These are phyloP conservation scores for Bondarzewia mesenterica DNA, from an alignment of 1,284 basidiomycete species.

Conservation along the genomic window DNA sequence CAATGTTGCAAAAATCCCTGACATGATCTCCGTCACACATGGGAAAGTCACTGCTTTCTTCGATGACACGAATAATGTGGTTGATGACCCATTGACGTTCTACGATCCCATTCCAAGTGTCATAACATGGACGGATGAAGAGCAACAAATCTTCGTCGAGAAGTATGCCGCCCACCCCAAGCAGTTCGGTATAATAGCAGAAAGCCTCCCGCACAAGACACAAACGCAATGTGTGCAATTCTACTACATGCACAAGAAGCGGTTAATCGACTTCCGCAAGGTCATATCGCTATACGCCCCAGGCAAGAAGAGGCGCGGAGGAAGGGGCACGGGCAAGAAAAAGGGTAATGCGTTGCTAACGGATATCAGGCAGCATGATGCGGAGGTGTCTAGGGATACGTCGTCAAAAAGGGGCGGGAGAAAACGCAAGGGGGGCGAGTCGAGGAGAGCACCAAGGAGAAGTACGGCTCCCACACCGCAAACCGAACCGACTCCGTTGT, in stretches of 20 bases:
- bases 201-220: constrained; percentile 79
- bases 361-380: constrained; percentile 74
- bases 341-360: constrained; percentile 70
- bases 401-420: constrained; percentile 10
- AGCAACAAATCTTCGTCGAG: constrained; percentile 74
- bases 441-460: constrained; percentile 24
- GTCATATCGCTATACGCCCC: constrained; percentile 59
- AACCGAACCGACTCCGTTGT: constrained; percentile 36
- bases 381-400: constrained; percentile 40
- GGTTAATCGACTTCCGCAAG: constrained; percentile 76
- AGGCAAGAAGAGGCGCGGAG: constrained; percentile 52
- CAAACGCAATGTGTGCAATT: constrained; percentile 85
- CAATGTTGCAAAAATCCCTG: constrained; percentile 88
- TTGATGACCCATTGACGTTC: constrained; percentile 74
- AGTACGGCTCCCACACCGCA: constrained; percentile 27
- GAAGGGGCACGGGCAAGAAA: constrained; percentile 54
- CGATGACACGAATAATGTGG: constrained; percentile 81
- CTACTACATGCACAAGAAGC: constrained; percentile 95
- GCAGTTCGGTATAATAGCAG: constrained; percentile 88
- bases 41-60: constrained; percentile 56
- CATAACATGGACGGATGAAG: constrained; percentile 83
- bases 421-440: constrained; percentile 18
- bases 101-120: constrained; percentile 67
- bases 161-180: constrained; percentile 86
- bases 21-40: constrained; percentile 76